Conservation (phyloP, 257 asterid genomes). For the Fraxinus cuspidata region DNA sequence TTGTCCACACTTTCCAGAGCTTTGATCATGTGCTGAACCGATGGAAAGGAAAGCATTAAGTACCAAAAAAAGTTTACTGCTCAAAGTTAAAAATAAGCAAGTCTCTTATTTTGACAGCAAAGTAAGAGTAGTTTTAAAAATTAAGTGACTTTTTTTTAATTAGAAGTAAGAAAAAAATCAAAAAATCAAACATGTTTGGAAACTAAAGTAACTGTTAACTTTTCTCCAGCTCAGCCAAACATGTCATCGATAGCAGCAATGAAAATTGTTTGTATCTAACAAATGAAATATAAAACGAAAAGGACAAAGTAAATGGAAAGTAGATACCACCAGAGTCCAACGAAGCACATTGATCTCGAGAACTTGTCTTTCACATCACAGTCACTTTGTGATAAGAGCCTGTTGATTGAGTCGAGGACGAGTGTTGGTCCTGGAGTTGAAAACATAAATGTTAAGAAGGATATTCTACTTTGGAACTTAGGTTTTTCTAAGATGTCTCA, state of each 20-base stretch:
- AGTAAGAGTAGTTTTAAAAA: no score
- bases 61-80: not conserved
- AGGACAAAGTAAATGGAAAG: not conserved
- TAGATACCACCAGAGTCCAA: constrained; percentile 57
- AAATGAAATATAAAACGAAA: not conserved
- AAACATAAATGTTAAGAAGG: constrained; percentile 34
- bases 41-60: not conserved
- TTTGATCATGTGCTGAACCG: constrained; percentile 49
- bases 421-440: constrained; percentile 40
- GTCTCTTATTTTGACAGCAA: not conserved
- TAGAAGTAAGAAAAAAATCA: not conserved
- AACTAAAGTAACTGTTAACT: not conserved
- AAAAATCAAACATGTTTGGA: not conserved
- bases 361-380: constrained; percentile 47
- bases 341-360: constrained; percentile 68
- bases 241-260: not conserved
- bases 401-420: constrained; percentile 48
- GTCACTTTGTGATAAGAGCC: constrained; percentile 37
- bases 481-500: constrained; percentile 28
- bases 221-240: not conserved
- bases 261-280: not conserved
- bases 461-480: constrained; percentile 36
- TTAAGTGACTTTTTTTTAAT: not conserved
- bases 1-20: constrained; percentile 47
- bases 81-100: not conserved